These are phyloP conservation scores for Coemansia sp. DNA, from an alignment of 192 early-diverging fungal genomes.

Conservation along the genomic window DNA sequence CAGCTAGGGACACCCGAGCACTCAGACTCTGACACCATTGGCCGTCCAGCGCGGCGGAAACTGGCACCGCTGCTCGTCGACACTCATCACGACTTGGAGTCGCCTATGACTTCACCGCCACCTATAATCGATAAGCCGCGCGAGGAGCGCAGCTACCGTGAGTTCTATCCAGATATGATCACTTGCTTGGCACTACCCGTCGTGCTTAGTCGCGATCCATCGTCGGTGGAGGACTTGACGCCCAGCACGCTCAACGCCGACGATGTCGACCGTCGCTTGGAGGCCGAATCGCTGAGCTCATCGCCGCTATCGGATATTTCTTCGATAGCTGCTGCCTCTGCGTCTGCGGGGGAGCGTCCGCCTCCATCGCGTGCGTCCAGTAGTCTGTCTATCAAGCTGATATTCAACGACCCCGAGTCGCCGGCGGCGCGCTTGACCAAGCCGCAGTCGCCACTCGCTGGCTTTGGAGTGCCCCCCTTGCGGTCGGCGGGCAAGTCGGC, in stretches of 20 bases:
- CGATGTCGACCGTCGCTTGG: not conserved
- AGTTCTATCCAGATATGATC: conserved; percentile 83
- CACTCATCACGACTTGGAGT: not conserved
- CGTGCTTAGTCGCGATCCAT: not conserved
- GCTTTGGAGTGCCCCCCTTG: not conserved
- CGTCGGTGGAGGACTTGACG: not conserved
- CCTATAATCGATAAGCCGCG: conserved; percentile 66
- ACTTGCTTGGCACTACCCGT: conserved; percentile 40
- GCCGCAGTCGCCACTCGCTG: conserved; percentile 1
- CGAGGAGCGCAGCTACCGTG: conserved; percentile 83
- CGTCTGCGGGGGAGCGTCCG: conserved; percentile 18
- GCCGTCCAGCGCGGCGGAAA: not conserved
- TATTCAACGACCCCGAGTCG: conserved; percentile 35
- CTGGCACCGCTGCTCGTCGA: not conserved
- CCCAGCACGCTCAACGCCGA: not conserved
- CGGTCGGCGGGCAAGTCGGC: conserved; percentile 32
- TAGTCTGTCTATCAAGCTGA: conserved; percentile 33
- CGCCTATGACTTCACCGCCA: conserved; percentile 12
- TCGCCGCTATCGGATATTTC: conserved; percentile 4
- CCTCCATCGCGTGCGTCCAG: conserved; percentile 28
- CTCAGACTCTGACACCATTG: not conserved
- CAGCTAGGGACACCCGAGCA: conserved; percentile 8
- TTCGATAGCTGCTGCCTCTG: conserved; percentile 34
- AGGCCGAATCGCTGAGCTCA: not conserved
- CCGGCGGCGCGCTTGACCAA: not conserved